Conservation (phyloP, 345 rosid species). For the Fremontodendron californicum region DNA sequence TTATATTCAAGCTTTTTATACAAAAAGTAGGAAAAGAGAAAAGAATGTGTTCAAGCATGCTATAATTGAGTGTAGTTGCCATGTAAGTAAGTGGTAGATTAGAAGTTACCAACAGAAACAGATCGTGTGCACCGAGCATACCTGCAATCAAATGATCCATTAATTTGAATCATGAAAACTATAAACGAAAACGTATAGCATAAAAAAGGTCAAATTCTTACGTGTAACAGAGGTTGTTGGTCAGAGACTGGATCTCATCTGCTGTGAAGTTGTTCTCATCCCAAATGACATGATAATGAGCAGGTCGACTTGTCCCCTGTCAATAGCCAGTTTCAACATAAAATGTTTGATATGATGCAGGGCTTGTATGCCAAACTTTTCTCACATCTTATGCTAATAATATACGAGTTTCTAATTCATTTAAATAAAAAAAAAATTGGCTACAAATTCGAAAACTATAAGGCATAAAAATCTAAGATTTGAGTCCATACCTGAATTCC, state of each 20-base stretch:
- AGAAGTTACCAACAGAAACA: conserved; percentile 32
- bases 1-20: background rate
- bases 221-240: conserved; percentile 39
- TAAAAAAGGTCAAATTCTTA: conserved; percentile 10
- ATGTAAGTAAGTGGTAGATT: background rate
- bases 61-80: background rate
- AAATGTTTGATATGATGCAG: background rate
- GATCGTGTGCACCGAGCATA: conserved; percentile 42
- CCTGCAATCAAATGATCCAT: conserved; percentile 14
- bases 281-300: conserved; percentile 41
- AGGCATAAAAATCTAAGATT: background rate
- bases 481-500: conserved; percentile 34
- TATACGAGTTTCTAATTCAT: background rate
- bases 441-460: background rate
- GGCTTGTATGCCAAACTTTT: background rate
- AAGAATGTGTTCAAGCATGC: background rate
- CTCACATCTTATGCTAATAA: background rate
- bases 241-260: conserved; percentile 38
- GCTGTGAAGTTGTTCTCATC: conserved; percentile 45
- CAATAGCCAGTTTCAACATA: background rate
- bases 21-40: background rate
- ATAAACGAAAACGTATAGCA: background rate
- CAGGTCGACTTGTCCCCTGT: conserved; percentile 43
- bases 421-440: too few relatives aligned
- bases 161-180: background rate